Evolutionary conservation across 2,329 filamentous ascomycete species (phyloP), one percentile per base, ranked within the genome.

Genomic region (Diaporthe longicolla): DNA sequence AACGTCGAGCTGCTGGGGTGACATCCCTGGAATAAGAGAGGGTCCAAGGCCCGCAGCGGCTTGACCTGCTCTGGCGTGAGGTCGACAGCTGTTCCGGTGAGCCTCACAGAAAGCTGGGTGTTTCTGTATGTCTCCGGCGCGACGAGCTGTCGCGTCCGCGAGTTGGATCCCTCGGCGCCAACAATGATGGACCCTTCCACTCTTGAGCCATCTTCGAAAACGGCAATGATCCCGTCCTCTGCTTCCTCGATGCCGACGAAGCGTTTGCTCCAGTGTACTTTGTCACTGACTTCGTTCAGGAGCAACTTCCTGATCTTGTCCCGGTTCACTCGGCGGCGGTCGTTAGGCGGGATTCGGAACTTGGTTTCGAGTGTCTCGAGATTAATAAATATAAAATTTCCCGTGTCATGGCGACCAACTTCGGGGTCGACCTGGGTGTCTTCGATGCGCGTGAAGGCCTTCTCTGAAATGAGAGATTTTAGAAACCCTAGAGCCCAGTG

Each of bases 11-110:
- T 87, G 5, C 83, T 80, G 0, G 88, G 87, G 77, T 91, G 86
- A 15, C 85, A 83, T 3, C 87, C 89, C 73, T 89, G 87, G 77
- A 90, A 88, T 32, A 90, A 85, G 54, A 87, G 83, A 0, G 88
- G 88, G 74, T 90, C 88, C 35, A 90, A 84, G 0, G 81, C 82
- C n/a, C 84, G 82, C 10, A 88, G 80, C 9, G 82, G 77, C 81
- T 78, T 76, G 82, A 77, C 80, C 82, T 84, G 77, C 76, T 82
- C 79, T 29, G 82, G 79, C 1, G 81, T 83, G 73, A 87, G 79
- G 66, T 83, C 78, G 0, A 83, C 77, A 6, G 82, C 80, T 2
- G 81, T 81, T 7, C 85, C 85, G 26, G 84, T 76, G 66, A 86
- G 77, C 26, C 81, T 81, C 17, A 84, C 80, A 0, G 84, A 82